phyloP scores from a whole-genome alignment of 1,284 basidiomycete genomes.

The Cryptococcus deneoformans region DNA sequence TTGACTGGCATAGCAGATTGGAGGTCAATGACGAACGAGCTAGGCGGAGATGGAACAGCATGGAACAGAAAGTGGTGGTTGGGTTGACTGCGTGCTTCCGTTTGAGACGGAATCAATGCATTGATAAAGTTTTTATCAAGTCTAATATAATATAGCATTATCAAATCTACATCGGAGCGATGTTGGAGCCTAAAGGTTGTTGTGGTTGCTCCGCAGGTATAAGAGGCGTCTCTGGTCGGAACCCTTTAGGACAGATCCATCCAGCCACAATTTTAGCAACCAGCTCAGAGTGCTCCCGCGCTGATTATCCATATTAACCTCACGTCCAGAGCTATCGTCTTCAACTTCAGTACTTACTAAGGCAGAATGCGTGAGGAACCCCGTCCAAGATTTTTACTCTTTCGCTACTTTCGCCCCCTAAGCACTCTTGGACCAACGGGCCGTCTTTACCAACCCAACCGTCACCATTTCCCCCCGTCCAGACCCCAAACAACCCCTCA shows the following conservation, averaged over 20 bases:
- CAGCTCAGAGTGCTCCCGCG: conserved; percentile 25
- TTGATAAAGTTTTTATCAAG: too few relatives aligned
- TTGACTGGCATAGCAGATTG: conserved; percentile 3
- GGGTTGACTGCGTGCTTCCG: not conserved
- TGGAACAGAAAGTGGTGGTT: conserved; percentile 12
- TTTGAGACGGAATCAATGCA: too few relatives aligned
- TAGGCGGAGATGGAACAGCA: not conserved
- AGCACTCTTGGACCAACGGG: conserved; percentile 24
- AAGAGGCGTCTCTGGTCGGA: not conserved
- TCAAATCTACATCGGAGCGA: conserved; percentile 11
- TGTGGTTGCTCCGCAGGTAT: not conserved
- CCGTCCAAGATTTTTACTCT: conserved; percentile 26
- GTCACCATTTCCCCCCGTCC: conserved; percentile 32
- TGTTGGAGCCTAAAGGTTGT: conserved; percentile 6
- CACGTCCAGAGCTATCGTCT: not conserved
- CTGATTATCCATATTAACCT: conserved; percentile 11
- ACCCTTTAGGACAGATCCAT: conserved; percentile 23
- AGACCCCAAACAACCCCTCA: conserved; percentile 30
- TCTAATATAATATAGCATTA: too few relatives aligned
- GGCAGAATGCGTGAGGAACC: conserved; percentile 43
- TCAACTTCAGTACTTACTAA: conserved; percentile 27
- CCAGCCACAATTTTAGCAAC: conserved; percentile 34
- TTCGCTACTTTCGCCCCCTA: conserved; percentile 25
- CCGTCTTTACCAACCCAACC: conserved; percentile 46
- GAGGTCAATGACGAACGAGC: conserved; percentile 2